Evolutionary conservation across 768 basidiomycete species (phyloP), one percentile per base, ranked within the genome.

Genomic region (Russula sp.): DNA sequence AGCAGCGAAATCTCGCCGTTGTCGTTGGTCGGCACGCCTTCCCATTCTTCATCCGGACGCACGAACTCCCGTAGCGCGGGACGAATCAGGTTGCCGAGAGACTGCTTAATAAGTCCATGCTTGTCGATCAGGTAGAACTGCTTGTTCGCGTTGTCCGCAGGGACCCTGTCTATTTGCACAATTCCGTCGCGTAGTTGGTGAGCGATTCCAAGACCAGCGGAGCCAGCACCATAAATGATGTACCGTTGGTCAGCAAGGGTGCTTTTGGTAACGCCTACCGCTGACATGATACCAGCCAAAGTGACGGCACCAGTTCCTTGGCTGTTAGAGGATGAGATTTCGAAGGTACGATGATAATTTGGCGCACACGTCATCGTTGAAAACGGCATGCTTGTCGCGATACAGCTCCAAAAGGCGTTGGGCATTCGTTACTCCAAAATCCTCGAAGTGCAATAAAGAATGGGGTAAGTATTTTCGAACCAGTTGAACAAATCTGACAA

Each of bases 361-460:
- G 2, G 68, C 75, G 1, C 72, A 87, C 87, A 93, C 88, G 71
- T 94, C 91, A 65, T 94, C 92, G 71, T 94, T 94, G 78, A 94
- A 88, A 5, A 84, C 81, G 0, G 86, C 76, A 66, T 89, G 87
- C n/a, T 79, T 73, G 48, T 82, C 78, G 9, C 79, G 77, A 73
- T 89, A 91, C 44, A 77, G 75, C 47, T 84, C 78, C 42, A 94
- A 77, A 1, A 93, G 72, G 18, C 82, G 74, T 62, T 88, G 82
- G 0, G 91, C 91, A 65, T 93, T 92, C 34, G 80, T 79, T 2
- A 89, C 84, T 4, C 90, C 90, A 64, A 92, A 92, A 69, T 94
- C 91, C 70, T 94, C 91, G 59, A 94, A 92, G 71, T 95, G 91
- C 4, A 90, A 75, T 4, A 93, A 77, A 70, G 80, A 76, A 61